Evolutionary conservation across 805 yeast species (phyloP).

Genomic region (Ogataea nitratoaversa): DNA sequence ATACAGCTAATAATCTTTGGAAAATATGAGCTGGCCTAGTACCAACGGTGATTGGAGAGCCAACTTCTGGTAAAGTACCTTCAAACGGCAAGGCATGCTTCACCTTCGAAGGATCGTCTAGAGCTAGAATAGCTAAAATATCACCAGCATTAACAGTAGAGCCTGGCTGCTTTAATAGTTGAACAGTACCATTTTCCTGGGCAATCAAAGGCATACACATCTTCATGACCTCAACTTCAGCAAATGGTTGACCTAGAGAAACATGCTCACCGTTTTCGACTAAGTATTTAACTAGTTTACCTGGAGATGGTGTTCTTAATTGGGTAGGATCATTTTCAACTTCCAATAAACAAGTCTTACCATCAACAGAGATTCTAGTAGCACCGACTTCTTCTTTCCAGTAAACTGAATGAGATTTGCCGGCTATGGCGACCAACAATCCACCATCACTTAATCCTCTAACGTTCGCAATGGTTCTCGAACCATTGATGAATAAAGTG

Average conservation of each 20-base stretch:
- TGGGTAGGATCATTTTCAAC: constrained; percentile 98
- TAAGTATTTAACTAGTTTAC: constrained; percentile 88
- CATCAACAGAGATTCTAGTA: constrained; percentile 90
- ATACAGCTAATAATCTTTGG: constrained; percentile 50
- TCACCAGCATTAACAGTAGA: constrained; percentile 97
- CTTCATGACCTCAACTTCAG: constrained; percentile 99
- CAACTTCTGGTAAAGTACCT: constrained; percentile 87
- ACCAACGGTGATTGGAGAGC: constrained; percentile 79
- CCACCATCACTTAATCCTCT: constrained; percentile 95
- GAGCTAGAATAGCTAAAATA: constrained; percentile 86
- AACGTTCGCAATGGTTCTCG: constrained; percentile 82
- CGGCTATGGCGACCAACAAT: constrained; percentile 78
- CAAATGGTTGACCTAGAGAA: constrained; percentile 86
- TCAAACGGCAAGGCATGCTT: constrained; percentile 95
- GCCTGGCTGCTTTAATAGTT: constrained; percentile 95
- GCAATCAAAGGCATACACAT: constrained; percentile 98
- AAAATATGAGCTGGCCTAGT: constrained; percentile 78
- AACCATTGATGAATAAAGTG: constrained; percentile 89
- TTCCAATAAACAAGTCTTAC: constrained; percentile 91
- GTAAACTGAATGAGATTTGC: constrained; percentile 91
- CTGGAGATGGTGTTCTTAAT: constrained; percentile 97
- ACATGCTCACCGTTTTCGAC: constrained; percentile 96
- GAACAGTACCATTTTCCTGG: constrained; percentile 89
- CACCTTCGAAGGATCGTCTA: constrained; percentile 96
- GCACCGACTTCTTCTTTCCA: constrained; percentile 98